phyloP scores from a whole-genome alignment of 2,329 filamentous ascomycete species.

The Venturiaceae sp. region DNA sequence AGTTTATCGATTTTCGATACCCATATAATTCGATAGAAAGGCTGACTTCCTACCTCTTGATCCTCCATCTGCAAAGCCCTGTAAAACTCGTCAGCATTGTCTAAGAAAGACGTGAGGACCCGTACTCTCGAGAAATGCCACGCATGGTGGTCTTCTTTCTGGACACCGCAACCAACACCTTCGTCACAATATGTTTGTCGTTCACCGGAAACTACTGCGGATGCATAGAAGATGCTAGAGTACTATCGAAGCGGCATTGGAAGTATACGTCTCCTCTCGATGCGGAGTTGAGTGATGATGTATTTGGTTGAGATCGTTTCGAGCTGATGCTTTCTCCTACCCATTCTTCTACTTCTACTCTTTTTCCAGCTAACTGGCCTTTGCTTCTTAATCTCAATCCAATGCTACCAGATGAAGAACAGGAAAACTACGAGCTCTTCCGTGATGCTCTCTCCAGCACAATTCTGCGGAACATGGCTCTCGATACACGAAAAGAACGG shows the following conservation, averaged over 20 bases:
- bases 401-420: slow-evolving; percentile 3
- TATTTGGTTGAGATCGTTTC: not conserved
- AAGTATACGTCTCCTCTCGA: not conserved
- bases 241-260: not conserved
- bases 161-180: not conserved
- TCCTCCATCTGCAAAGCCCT: no score
- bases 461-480: slow-evolving; percentile 50
- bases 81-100: no score
- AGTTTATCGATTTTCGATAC: no score
- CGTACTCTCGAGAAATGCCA: not conserved
- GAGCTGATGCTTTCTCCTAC: not conserved
- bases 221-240: not conserved
- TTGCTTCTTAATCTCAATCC: not conserved
- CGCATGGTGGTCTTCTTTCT: not conserved
- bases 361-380: not conserved
- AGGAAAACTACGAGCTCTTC: slow-evolving; percentile 58
- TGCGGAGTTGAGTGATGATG: not conserved
- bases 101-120: not conserved
- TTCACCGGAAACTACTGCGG: not conserved
- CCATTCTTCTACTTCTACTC: not conserved
- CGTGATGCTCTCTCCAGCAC: slow-evolving; percentile 63
- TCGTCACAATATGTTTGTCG: not conserved
- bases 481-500: not conserved
- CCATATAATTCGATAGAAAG: no score
- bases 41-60: no score